phyloP scores from a whole-genome alignment of 2,329 filamentous ascomycete genomes.

The Emmonsiellopsis sp. region DNA sequence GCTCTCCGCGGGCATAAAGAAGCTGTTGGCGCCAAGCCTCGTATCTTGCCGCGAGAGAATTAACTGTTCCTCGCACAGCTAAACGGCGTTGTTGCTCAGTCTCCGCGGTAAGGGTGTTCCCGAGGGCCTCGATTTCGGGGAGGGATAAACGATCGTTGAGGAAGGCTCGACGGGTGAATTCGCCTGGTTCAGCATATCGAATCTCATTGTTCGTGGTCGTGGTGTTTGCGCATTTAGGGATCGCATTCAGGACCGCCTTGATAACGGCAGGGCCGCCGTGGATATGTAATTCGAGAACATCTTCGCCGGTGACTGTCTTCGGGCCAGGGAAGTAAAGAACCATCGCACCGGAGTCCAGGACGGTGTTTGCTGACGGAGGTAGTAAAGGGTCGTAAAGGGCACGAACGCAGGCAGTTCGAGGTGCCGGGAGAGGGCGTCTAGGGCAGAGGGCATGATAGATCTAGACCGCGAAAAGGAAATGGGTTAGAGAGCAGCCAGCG shows the following conservation, averaged over 20 bases:
- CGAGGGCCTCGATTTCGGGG: slow-evolving; percentile 64
- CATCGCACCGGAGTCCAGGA: slow-evolving; percentile 69
- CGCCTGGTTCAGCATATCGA: slow-evolving; percentile 86
- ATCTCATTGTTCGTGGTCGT: slow-evolving; percentile 33
- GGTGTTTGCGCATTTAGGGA: slow-evolving; percentile 40
- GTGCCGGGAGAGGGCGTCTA: slow-evolving; percentile 41
- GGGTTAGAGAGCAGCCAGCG: not conserved
- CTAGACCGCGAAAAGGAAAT: slow-evolving; percentile 25
- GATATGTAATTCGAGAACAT: slow-evolving; percentile 86
- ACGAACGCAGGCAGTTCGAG: slow-evolving; percentile 61
- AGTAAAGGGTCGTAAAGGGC: slow-evolving; percentile 55
- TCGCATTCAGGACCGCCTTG: slow-evolving; percentile 71
- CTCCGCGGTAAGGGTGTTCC: slow-evolving; percentile 53
- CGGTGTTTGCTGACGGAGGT: slow-evolving; percentile 26
- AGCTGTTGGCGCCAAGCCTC: slow-evolving; percentile 71
- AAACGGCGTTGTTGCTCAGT: slow-evolving; percentile 90
- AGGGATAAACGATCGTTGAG: slow-evolving; percentile 76
- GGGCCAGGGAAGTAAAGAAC: slow-evolving; percentile 75
- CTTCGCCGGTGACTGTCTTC: slow-evolving; percentile 80
- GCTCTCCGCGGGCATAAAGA: slow-evolving; percentile 72
- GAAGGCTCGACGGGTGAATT: slow-evolving; percentile 91
- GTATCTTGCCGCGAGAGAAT: slow-evolving; percentile 63
- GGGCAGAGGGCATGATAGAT: slow-evolving; percentile 59
- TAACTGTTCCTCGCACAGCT: slow-evolving; percentile 68
- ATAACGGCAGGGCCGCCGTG: slow-evolving; percentile 86